Percentiles rank a stretch among this genome's conserved stretches.
Evolutionary conservation across 2,329 filamentous ascomycete genomes (phyloP).

Genomic region (Alternaria conjuncta): DNA sequence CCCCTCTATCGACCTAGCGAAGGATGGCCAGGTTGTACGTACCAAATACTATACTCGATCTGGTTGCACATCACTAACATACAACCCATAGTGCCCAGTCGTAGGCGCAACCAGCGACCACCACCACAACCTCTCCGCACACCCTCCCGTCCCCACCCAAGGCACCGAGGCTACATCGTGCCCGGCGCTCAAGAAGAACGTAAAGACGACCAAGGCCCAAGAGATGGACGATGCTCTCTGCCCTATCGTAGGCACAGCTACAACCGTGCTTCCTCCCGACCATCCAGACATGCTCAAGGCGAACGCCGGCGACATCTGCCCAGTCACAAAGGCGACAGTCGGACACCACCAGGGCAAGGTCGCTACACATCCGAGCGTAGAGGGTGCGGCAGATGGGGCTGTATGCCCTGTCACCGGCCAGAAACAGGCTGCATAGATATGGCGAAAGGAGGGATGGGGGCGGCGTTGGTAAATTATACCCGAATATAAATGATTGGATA

Average conservation of each 20-base stretch:
- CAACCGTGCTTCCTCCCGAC: conserved; percentile 50
- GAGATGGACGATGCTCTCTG: conserved; percentile 53
- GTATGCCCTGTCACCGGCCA: conserved; percentile 54
- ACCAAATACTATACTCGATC: neutral
- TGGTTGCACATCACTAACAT: neutral
- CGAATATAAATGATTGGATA: neutral
- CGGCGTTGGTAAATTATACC: neutral
- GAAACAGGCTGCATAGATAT: conserved; percentile 25
- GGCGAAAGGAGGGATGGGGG: neutral
- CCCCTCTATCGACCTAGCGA: conserved; percentile 47
- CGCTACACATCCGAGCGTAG: conserved; percentile 49
- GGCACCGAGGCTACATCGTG: conserved; percentile 46
- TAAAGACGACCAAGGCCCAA: conserved; percentile 44
- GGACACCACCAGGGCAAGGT: conserved; percentile 54
- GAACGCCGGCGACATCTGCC: conserved; percentile 49
- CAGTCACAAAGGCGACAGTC: conserved; percentile 54
- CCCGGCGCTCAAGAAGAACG: conserved; percentile 51
- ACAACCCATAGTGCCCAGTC: conserved; percentile 47
- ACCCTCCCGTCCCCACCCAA: conserved; percentile 47
- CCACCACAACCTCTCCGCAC: conserved; percentile 53
- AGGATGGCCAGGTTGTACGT: conserved; percentile 47
- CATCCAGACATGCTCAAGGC: conserved; percentile 51
- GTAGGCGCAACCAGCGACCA: conserved; percentile 55
- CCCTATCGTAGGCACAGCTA: conserved; percentile 54
- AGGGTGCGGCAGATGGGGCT: conserved; percentile 43